Evolutionary conservation across 129 eudicot species (phyloP).

Genomic region (Artemisia argyi): DNA sequence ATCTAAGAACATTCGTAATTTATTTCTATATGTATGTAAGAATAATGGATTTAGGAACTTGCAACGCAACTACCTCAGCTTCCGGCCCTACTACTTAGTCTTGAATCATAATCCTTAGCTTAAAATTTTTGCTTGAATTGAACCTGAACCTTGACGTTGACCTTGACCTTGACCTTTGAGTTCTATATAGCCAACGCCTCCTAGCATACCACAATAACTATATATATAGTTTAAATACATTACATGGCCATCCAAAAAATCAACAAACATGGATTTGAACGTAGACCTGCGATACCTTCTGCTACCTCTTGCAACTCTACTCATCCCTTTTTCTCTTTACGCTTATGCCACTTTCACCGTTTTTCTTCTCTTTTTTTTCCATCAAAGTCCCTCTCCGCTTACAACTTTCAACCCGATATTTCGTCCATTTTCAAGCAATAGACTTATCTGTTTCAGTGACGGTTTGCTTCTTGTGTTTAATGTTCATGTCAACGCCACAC

Average conservation of each 20-base stretch:
- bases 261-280: background rate
- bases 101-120: too few relatives aligned
- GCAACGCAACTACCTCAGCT: too few relatives aligned
- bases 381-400: constrained; percentile 5
- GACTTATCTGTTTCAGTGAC: constrained; percentile 15
- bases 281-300: background rate
- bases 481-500: constrained; percentile 12
- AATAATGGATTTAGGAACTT: too few relatives aligned
- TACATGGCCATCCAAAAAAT: background rate
- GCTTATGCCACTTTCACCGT: constrained; percentile 11
- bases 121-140: too few relatives aligned
- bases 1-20: too few relatives aligned
- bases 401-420: background rate
- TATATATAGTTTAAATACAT: background rate
- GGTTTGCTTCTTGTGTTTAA: constrained; percentile 10
- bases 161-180: too few relatives aligned
- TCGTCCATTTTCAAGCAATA: constrained; percentile 3
- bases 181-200: too few relatives aligned
- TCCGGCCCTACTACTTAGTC: too few relatives aligned
- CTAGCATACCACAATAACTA: background rate
- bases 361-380: constrained; percentile 18
- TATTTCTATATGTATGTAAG: too few relatives aligned
- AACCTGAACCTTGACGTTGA: too few relatives aligned
- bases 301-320: constrained; percentile 15
- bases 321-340: constrained; percentile 1